A percentile compares a stretch with the other conserved stretches of the same genome.
Conservation (phyloP, 768 basidiomycete genomes). For the Rubroboletus pulcherrimus region DNA sequence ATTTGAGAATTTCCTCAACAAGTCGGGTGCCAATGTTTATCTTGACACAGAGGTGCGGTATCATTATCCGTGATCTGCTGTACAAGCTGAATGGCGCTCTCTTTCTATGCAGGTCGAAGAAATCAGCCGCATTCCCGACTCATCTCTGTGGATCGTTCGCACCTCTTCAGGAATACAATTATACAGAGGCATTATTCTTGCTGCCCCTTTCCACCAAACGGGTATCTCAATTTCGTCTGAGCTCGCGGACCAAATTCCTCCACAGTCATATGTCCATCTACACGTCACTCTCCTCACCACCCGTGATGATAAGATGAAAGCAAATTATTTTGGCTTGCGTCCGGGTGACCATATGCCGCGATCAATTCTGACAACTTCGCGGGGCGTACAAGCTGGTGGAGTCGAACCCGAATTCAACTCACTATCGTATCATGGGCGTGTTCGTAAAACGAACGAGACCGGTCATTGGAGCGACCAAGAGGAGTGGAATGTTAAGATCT, state of each 20-base stretch:
- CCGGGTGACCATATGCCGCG: slow-evolving; percentile 46
- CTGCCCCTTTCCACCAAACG: slow-evolving; percentile 78
- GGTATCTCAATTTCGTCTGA: slow-evolving; percentile 49
- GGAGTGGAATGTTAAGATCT: slow-evolving; percentile 84
- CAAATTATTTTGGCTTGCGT: slow-evolving; percentile 65
- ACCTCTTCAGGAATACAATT: slow-evolving; percentile 43
- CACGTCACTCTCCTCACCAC: slow-evolving; percentile 92
- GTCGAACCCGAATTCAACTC: slow-evolving; percentile 82
- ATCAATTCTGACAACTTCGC: slow-evolving; percentile 70
- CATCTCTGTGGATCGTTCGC: slow-evolving; percentile 51
- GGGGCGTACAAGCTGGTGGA: slow-evolving; percentile 52
- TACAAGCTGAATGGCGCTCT: not conserved
- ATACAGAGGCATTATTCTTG: slow-evolving; percentile 79
- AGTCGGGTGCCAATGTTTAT: slow-evolving; percentile 63
- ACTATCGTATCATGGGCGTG: slow-evolving; percentile 69
- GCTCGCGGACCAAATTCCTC: slow-evolving; percentile 52
- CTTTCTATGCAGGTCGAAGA: slow-evolving; percentile 42
- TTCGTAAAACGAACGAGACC: slow-evolving; percentile 31
- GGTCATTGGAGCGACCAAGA: slow-evolving; percentile 22
- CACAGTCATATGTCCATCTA: slow-evolving; percentile 75
- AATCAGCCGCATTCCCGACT: slow-evolving; percentile 44
- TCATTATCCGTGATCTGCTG: not conserved
- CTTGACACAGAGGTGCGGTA: slow-evolving; percentile 62
- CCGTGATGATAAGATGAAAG: slow-evolving; percentile 52
- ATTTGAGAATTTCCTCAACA: slow-evolving; percentile 76